A percentile compares a stretch with the other conserved stretches of the same genome.
phyloP scores from a whole-genome alignment of 2,329 filamentous ascomycete species.

The Leptographium flavum region DNA sequence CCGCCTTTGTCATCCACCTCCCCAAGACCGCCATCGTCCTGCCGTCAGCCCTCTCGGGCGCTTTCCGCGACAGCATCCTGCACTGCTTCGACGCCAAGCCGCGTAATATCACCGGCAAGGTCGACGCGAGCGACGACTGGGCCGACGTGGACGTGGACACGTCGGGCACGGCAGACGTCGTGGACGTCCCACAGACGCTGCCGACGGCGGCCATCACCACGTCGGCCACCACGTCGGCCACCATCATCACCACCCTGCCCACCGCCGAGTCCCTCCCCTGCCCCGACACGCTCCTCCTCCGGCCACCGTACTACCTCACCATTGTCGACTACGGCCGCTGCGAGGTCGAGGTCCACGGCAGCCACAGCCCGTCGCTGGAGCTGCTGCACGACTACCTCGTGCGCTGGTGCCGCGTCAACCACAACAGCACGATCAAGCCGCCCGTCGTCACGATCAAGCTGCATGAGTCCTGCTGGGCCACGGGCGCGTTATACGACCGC shows the following conservation, averaged over 20 bases:
- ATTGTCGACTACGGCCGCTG: slow-evolving; percentile 18
- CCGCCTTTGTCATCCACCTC: slow-evolving; percentile 24
- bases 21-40: slow-evolving; percentile 19
- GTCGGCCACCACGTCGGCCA: slow-evolving; percentile 18
- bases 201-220: neutral
- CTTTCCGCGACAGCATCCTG: slow-evolving; percentile 22
- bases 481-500: slow-evolving; percentile 28
- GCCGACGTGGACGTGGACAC: slow-evolving; percentile 24
- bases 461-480: slow-evolving; percentile 28
- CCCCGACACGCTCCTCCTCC: slow-evolving; percentile 31
- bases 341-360: slow-evolving; percentile 28
- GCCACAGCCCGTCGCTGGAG: slow-evolving; percentile 30
- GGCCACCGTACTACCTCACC: slow-evolving; percentile 32
- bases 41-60: slow-evolving; percentile 19
- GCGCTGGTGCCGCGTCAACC: slow-evolving; percentile 31
- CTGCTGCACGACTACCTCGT: slow-evolving; percentile 31
- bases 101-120: too few relatives aligned
- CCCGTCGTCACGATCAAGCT: slow-evolving; percentile 26
- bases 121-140: slow-evolving; percentile 25
- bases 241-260: too few relatives aligned
- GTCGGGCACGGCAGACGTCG: neutral
- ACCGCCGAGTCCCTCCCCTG: slow-evolving; percentile 25
- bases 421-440: slow-evolving; percentile 22
- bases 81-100: slow-evolving; percentile 20
- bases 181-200: neutral